Percentiles rank a stretch among this genome's conserved stretches.
Evolutionary conservation across 2,329 filamentous ascomycete genomes (phyloP).

Genomic region (Beauveria varroae): DNA sequence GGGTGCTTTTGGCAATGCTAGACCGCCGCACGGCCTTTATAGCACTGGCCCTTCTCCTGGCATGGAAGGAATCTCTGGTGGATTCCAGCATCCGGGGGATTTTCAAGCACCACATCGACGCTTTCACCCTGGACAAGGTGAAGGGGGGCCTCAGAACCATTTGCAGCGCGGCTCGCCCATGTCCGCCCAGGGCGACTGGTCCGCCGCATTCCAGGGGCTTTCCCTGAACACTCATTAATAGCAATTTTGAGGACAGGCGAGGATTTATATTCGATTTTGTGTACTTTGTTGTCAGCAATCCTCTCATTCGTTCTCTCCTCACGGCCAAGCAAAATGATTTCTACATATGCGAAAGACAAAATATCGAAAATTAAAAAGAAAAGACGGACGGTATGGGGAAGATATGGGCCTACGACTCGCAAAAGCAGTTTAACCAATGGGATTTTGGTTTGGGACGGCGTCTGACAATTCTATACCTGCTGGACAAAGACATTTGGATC

Average conservation of each 20-base stretch:
- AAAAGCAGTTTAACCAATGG: slow-evolving; percentile 11
- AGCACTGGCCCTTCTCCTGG: slow-evolving; percentile 20
- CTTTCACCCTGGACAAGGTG: slow-evolving; percentile 34
- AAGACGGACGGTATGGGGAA: slow-evolving; percentile 1
- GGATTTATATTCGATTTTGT: slow-evolving; percentile 5
- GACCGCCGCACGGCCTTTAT: slow-evolving; percentile 21
- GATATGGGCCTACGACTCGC: slow-evolving; percentile 9
- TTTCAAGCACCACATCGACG: slow-evolving; percentile 41
- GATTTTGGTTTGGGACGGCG: slow-evolving; percentile 9
- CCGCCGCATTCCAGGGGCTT: slow-evolving; percentile 58
- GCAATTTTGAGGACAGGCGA: neutral
- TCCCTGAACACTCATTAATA: slow-evolving; percentile 58
- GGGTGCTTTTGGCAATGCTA: slow-evolving; percentile 26
- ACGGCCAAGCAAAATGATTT: slow-evolving; percentile 4
- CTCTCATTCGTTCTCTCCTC: neutral
- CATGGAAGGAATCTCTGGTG: slow-evolving; percentile 23
- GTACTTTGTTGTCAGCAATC: neutral
- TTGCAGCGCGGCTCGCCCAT: slow-evolving; percentile 34
- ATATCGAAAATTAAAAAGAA: slow-evolving; percentile 4
- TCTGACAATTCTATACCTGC: slow-evolving; percentile 9
- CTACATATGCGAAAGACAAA: slow-evolving; percentile 6
- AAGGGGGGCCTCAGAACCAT: slow-evolving; percentile 28
- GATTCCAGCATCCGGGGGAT: slow-evolving; percentile 30
- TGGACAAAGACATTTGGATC: slow-evolving; percentile 12
- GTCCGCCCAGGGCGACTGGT: slow-evolving; percentile 50